A percentile compares a stretch with the other conserved stretches of the same genome.
These are phyloP conservation scores for Fusarium gaditjirri DNA, from an alignment of 2,329 filamentous ascomycete genomes.

Conservation along the genomic window DNA sequence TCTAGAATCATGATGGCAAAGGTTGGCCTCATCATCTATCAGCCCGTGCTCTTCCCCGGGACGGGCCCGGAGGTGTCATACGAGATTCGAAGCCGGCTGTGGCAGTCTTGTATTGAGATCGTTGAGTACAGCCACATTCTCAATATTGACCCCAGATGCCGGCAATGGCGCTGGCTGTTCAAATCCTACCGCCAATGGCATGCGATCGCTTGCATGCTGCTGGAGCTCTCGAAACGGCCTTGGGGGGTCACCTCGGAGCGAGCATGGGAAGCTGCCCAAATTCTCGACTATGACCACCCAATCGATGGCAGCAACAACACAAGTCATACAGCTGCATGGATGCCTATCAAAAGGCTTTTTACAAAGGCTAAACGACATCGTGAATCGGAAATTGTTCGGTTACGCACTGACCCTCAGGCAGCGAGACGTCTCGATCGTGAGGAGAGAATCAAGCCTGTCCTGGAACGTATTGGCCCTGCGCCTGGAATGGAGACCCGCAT, in stretches of 20 bases:
- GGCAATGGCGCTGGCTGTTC: slow-evolving; percentile 36
- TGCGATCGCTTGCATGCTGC: slow-evolving; percentile 35
- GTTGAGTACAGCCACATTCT: slow-evolving; percentile 36
- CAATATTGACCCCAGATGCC: slow-evolving; percentile 29
- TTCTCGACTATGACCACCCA: slow-evolving; percentile 36
- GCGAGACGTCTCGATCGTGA: slow-evolving; percentile 29
- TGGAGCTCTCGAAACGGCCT: slow-evolving; percentile 28
- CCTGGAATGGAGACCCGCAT: slow-evolving; percentile 37
- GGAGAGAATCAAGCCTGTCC: slow-evolving; percentile 31
- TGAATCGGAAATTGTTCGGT: slow-evolving; percentile 20
- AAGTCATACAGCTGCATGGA: slow-evolving; percentile 35
- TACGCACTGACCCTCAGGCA: slow-evolving; percentile 29
- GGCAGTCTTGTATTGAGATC: slow-evolving; percentile 38
- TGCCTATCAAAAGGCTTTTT: slow-evolving; percentile 34
- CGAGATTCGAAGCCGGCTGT: slow-evolving; percentile 29
- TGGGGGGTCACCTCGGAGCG: slow-evolving; percentile 33
- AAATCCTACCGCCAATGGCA: slow-evolving; percentile 34
- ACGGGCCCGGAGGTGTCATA: slow-evolving; percentile 27
- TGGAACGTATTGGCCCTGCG: slow-evolving; percentile 32
- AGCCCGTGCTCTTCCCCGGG: slow-evolving; percentile 32
- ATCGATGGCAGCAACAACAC: slow-evolving; percentile 20
- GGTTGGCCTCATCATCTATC: slow-evolving; percentile 32
- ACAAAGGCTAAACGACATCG: slow-evolving; percentile 31
- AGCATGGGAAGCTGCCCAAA: slow-evolving; percentile 36
- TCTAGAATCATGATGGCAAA: slow-evolving; percentile 35